These are phyloP conservation scores for Westerdykella sp. DNA, from an alignment of 2,329 filamentous ascomycete species.

Conservation along the genomic window DNA sequence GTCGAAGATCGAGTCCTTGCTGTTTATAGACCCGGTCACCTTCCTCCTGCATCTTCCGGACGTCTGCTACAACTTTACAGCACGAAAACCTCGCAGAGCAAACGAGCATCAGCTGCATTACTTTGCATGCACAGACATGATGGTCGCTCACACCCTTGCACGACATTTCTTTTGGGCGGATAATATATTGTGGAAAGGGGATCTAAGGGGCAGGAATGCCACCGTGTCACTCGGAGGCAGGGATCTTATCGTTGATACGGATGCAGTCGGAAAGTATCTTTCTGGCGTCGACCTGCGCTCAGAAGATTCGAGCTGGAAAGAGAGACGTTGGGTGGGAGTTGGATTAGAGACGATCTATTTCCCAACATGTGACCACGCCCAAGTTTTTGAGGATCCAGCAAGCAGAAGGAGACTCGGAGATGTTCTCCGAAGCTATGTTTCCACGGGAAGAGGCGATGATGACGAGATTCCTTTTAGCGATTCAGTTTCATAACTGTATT, in stretches of 20 bases:
- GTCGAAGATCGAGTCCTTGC: constrained; percentile 43
- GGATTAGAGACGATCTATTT: constrained; percentile 57
- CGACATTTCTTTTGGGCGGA: constrained; percentile 64
- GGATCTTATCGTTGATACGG: constrained; percentile 59
- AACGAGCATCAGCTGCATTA: constrained; percentile 65
- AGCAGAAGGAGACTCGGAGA: constrained; percentile 19
- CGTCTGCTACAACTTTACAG: constrained; percentile 63
- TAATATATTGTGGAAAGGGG: constrained; percentile 61
- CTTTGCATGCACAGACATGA: constrained; percentile 59
- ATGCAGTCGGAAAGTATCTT: constrained; percentile 54
- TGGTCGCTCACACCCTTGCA: constrained; percentile 56
- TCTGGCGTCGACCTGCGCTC: constrained; percentile 30
- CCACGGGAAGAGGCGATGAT: constrained; percentile 14
- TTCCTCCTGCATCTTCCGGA: constrained; percentile 63
- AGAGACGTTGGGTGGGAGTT: constrained; percentile 32
- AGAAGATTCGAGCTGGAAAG: constrained; percentile 27
- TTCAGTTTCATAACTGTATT: too few species aligned
- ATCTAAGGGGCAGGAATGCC: constrained; percentile 43
- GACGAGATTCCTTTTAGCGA: too few species aligned
- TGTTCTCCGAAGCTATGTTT: constrained; percentile 22
- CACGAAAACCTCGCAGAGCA: constrained; percentile 38
- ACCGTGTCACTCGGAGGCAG: constrained; percentile 52
- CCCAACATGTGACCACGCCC: constrained; percentile 57
- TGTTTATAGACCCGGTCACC: constrained; percentile 59
- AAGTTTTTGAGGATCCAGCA: constrained; percentile 38